phyloP scores from a whole-genome alignment of 768 basidiomycete species.

The Boletus bicolor region DNA sequence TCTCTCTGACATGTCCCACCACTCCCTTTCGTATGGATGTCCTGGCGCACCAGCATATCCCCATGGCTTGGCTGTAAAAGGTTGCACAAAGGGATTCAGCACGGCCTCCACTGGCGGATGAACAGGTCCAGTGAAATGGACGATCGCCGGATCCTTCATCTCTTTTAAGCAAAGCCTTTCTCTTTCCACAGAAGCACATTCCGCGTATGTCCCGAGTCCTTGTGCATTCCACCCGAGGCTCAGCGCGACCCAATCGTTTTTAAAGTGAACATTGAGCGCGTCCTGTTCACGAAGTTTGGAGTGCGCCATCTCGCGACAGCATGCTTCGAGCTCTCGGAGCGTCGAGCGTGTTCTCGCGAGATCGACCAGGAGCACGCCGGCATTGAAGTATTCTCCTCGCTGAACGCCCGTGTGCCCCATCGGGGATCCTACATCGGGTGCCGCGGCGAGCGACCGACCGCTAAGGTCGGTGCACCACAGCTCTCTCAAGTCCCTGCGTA shows the following conservation, averaged over 20 bases:
- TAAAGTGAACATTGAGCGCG: slow-evolving; percentile 46
- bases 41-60: slow-evolving; percentile 51
- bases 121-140: slow-evolving; percentile 59
- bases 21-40: slow-evolving; percentile 46
- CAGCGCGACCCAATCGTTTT: slow-evolving; percentile 40
- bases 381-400: slow-evolving; percentile 47
- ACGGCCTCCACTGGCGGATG: slow-evolving; percentile 44
- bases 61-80: slow-evolving; percentile 55
- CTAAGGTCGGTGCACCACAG: slow-evolving; percentile 47
- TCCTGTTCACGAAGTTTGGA: slow-evolving; percentile 48
- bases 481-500: slow-evolving; percentile 37
- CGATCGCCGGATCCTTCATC: slow-evolving; percentile 43
- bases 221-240: slow-evolving; percentile 53
- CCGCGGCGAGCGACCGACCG: slow-evolving; percentile 44
- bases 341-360: slow-evolving; percentile 36
- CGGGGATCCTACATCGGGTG: slow-evolving; percentile 47
- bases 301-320: slow-evolving; percentile 27
- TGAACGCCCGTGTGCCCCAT: slow-evolving; percentile 41
- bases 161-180: slow-evolving; percentile 30
- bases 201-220: slow-evolving; percentile 53
- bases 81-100: slow-evolving; percentile 51
- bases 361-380: slow-evolving; percentile 53
- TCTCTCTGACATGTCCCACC: slow-evolving; percentile 43
- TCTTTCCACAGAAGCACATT: slow-evolving; percentile 34
- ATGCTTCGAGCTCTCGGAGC: slow-evolving; percentile 25